These are phyloP conservation scores for Jasminum sambac DNA, from an alignment of 257 asterid species.

Conservation along the genomic window DNA sequence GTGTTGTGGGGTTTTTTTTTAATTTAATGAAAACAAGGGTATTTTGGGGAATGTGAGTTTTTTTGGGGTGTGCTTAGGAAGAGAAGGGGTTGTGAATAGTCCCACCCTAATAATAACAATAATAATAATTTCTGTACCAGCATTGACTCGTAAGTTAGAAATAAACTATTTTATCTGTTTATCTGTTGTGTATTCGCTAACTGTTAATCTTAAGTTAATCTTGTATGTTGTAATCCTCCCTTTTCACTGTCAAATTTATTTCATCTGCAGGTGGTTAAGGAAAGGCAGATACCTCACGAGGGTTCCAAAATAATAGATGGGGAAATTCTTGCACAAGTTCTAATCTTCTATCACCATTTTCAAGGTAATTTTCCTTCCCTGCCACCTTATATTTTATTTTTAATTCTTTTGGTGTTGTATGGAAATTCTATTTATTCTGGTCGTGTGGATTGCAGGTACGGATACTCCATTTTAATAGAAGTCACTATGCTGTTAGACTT, in stretches of 20 bases:
- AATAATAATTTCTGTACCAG: too few species aligned
- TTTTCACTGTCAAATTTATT: slow-evolving; percentile 13
- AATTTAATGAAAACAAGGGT: too few species aligned
- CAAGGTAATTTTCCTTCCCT: slow-evolving; percentile 30
- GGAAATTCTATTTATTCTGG: neutral
- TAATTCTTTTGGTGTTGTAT: neutral
- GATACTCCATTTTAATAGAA: neutral
- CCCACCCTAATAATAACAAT: too few species aligned
- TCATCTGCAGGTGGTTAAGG: slow-evolving; percentile 77
- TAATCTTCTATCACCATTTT: slow-evolving; percentile 21
- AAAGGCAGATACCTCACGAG: slow-evolving; percentile 93
- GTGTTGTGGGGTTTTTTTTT: too few species aligned
- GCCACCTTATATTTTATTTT: neutral
- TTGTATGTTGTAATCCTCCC: neutral
- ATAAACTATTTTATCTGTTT: too few species aligned
- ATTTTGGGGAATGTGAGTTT: too few species aligned
- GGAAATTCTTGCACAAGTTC: too few species aligned
- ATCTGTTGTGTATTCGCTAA: neutral
- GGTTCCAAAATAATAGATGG: slow-evolving; percentile 67
- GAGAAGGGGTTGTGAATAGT: too few species aligned
- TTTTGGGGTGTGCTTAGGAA: too few species aligned
- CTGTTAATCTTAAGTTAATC: neutral
- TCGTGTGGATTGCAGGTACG: neutral
- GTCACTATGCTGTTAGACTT: neutral
- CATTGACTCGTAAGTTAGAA: too few species aligned